Percentiles rank a stretch among this genome's conserved stretches.
Conservation (phyloP, 2,329 filamentous ascomycete species). For the Trichophyton benhamiae region DNA sequence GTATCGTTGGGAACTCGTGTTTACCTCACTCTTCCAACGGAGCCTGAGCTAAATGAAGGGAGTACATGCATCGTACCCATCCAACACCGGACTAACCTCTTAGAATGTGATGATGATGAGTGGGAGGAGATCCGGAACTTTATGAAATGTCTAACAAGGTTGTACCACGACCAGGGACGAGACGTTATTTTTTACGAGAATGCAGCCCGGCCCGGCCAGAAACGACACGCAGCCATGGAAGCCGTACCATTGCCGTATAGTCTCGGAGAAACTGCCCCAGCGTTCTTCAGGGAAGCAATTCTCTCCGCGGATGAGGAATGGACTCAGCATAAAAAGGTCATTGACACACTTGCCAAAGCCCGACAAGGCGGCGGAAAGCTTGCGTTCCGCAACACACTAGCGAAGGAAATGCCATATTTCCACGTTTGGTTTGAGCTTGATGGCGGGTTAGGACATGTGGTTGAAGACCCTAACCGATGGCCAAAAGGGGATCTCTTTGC, state of each 20-base stretch:
- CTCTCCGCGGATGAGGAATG: constrained; percentile 80
- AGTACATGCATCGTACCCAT: constrained; percentile 82
- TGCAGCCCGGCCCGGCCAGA: constrained; percentile 65
- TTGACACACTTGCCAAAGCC: constrained; percentile 59
- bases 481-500: constrained; percentile 87
- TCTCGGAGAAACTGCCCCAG: constrained; percentile 80
- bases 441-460: constrained; percentile 80
- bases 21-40: constrained; percentile 77
- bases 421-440: constrained; percentile 93
- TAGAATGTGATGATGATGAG: constrained; percentile 98
- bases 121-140: constrained; percentile 99
- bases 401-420: constrained; percentile 97
- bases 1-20: constrained; percentile 75
- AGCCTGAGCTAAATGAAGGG: constrained; percentile 73
- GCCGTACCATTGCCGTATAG: constrained; percentile 81
- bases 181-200: constrained; percentile 98
- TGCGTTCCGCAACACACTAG: constrained; percentile 70
- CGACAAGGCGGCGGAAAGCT: constrained; percentile 57
- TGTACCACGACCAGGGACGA: constrained; percentile 87
- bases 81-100: constrained; percentile 71
- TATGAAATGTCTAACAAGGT: constrained; percentile 87
- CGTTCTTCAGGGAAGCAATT: constrained; percentile 93
- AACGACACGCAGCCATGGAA: constrained; percentile 72
- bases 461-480: constrained; percentile 78
- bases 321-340: constrained; percentile 88